Evolutionary conservation across 495 filamentous ascomycete species (phyloP), one percentile per base, ranked within the genome.

Genomic region (Melanomma pulvis-pyrius): DNA sequence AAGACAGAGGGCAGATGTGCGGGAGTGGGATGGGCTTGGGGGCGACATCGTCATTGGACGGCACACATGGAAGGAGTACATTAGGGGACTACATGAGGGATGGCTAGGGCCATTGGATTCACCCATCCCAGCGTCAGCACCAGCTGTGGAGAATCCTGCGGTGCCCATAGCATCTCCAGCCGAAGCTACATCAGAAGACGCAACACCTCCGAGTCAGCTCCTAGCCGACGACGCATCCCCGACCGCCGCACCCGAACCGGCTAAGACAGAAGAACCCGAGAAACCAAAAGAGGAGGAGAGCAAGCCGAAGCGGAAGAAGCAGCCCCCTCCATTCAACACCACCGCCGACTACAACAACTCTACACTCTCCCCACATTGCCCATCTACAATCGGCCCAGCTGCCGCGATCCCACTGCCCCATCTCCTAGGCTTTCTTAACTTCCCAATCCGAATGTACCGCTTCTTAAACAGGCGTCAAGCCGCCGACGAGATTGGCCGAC

Each of bases 31-130:
- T 1, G 92, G 91, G 12, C 80, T 89, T 1, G 81, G 82, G 63
- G 92, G 93, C 25, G 93, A 97, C 74, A 80, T 99, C 51, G 86
- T 98, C 4, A 86, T 99, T 65, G 94, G 96, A 6, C 82, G 94
- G 63, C 88, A 97, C 73, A 89, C 93, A 9, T 99, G 94, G 94
- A 98, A 97, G 78, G 94, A 99, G 78, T 99, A 97, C 76, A 78
- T 98, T 11, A 85, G 92, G 26, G 94, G 94, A 26, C 69, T 97
- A 61, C 94, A 99, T 67, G 94, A 99, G 73, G 94, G 94, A 56
- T 98, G 96, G 94, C 79, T 99, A 19, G 94, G 94, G 0, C 92
- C 94, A 0, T 78, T 96, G 25, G 83, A 87, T 70, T 74, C 79
- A 51, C 83, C 82, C 15, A 44, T 44, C 9, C 39, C 39, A 44